These are phyloP conservation scores for Licmophora abbreviata DNA, from an alignment of 108 stramenopile genomes.

Conservation along the genomic window DNA sequence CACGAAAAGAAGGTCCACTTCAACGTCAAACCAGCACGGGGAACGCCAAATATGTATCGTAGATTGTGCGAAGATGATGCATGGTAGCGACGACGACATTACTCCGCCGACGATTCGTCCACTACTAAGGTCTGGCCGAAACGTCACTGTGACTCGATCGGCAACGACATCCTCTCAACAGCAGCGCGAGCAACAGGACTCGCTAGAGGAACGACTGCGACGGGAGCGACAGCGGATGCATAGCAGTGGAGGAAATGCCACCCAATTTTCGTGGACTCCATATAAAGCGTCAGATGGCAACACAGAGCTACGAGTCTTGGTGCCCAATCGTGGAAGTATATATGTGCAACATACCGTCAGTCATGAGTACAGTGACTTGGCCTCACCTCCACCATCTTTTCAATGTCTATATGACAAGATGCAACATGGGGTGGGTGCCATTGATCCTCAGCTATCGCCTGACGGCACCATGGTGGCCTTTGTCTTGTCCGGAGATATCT, in stretches of 20 bases:
- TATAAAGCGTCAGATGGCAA: conserved; percentile 4
- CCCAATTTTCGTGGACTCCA: conserved; percentile 54
- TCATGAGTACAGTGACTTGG: conserved; percentile 12
- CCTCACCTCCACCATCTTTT: conserved; percentile 8
- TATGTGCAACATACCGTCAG: conserved; percentile 59
- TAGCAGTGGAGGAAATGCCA: conserved; percentile 29
- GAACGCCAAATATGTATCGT: conserved; percentile 29
- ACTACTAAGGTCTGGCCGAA: neutral
- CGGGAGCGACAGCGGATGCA: conserved; percentile 51
- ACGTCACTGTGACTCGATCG: conserved; percentile 4
- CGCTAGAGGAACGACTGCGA: conserved; percentile 45
- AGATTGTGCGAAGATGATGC: conserved; percentile 19
- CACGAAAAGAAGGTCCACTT: too few relatives aligned
- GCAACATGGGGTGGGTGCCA: conserved; percentile 16
- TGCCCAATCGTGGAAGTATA: conserved; percentile 49
- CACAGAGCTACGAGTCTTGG: conserved; percentile 32
- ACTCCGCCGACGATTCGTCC: conserved; percentile 5
- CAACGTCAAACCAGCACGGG: too few relatives aligned
- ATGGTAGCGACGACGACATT: conserved; percentile 15
- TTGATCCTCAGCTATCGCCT: conserved; percentile 62
- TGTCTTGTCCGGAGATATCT: conserved; percentile 51
- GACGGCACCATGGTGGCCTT: conserved; percentile 59
- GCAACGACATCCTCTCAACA: neutral
- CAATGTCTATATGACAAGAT: conserved; percentile 38
- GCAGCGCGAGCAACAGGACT: conserved; percentile 7